Evolutionary conservation across 1,284 basidiomycete species (phyloP), one percentile per base, ranked within the genome.

Genomic region (Ustilago tritici): DNA sequence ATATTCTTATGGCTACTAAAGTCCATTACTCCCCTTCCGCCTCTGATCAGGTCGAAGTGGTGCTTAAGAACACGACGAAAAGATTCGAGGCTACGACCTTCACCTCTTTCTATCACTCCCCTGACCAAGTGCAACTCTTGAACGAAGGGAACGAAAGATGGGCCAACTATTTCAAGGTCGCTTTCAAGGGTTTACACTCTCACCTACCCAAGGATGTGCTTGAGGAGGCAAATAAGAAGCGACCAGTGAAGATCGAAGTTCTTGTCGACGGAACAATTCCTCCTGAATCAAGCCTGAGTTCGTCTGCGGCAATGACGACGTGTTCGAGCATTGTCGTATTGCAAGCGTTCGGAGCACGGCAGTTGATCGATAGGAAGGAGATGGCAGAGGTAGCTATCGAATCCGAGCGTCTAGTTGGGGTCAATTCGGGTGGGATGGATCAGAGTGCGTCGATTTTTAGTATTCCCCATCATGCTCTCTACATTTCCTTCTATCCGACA

Each of bases 131-230:
- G 5, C 15, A 74, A 49, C 56, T 85, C 56, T 53, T 78, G 28
- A 77, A 83, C 61, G 50, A 74, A n/a, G 83, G 83, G 7, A 60
- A 75, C 28, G 61, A 74, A 56, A 60, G 83, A 14, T 86, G 84
- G 84, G 82, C 84, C 19, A 86, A 86, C 64, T 86, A 86, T 59
- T 86, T 85, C 58, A 84, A 83, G 60, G 84, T 84, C 3, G 84
- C 84, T 0, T 76, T 82, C 38, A 84, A 81, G 58, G 84, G 84
- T 9, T 67, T 86, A 17, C 74, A 78, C n/a, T 76, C 80, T 19
- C 80, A 84, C 47, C 65, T 86, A 0, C 84, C 84, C 5, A 15
- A 60, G 23, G 10, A 65, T 12, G 59, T 70, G 36, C 43, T 69
- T 31, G 56, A 64, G 36, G 50, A 49, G 23, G 28, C 4, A 2